Base-by-base conservation (phyloP, 345 rosid species). In the Raphanus raphanistrum region DNA sequence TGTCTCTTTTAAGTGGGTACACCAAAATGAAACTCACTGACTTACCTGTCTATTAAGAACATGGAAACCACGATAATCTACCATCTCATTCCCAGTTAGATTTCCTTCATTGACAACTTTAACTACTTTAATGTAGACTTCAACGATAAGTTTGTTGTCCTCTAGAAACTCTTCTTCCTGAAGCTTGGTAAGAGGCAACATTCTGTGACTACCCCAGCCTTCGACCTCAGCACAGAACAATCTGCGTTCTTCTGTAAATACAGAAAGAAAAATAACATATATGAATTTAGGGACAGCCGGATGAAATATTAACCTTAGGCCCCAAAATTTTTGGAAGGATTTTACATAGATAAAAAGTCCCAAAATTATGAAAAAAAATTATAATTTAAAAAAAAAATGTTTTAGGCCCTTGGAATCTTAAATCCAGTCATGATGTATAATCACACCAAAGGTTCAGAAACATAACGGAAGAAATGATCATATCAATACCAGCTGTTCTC, bases 1-100 rank as follows among this genome's bases (percentile, higher is more conserved):
- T 32, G 45, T 61, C 5, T 28, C 17, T 21, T 29, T 28, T 27
- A 28, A 61, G 36, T 32, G 43, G 66, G 25, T 32, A 63, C 26
- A 63, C 27, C 67, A 32, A 15, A 8, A 63, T 38, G 31, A 8
- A 52, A 35, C 38, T n/a, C 15, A 59, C 48, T 63, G 58, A 63
- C 62, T 73, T 31, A 73, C 70, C 67, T 63, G 76, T 31, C 50
- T 48, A 73, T 36, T 63, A 50, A 48, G 62, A 73, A 73, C 50
- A 31, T 48, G 59, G 35, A 73, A 73, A 73, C 69, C 76, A 63
- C 17, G 4, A 8, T 45, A 4, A 62, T 12, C 48, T 4, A 63
- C 12, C 48, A 48, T 63, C 21, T 62, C 68, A 27, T 13, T 66
- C 70, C n/a, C 31, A 66, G 70, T 66, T 66, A n/a, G 1, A 38